Evolutionary conservation across 257 asterid species (phyloP).

Genomic region (Fraxinus americana): DNA sequence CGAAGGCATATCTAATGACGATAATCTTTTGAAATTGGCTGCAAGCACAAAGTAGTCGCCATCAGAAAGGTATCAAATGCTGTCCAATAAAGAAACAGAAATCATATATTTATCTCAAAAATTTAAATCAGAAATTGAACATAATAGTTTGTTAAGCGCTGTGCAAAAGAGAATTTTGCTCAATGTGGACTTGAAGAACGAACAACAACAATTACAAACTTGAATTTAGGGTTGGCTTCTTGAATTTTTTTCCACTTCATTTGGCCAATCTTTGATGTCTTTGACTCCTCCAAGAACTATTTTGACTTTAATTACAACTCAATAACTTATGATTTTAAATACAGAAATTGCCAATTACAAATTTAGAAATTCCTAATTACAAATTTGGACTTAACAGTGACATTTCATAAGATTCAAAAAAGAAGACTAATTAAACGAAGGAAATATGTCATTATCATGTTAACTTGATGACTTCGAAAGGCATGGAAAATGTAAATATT

Average conservation of each 20-base stretch:
- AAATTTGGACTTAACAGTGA: background rate
- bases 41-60: conserved; percentile 21
- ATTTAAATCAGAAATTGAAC: background rate
- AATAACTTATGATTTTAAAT: no score
- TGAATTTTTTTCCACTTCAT: background rate
- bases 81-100: conserved; percentile 10
- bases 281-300: no score
- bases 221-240: background rate
- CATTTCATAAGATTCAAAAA: conserved; percentile 9
- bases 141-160: background rate
- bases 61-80: conserved; percentile 28
- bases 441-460: conserved; percentile 24
- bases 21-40: conserved; percentile 27
- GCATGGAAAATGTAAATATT: conserved; percentile 10
- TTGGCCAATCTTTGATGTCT: background rate
- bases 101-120: conserved; percentile 14
- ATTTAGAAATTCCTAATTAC: no score
- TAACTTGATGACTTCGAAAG: conserved; percentile 11
- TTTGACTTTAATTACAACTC: no score
- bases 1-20: conserved; percentile 35
- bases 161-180: background rate
- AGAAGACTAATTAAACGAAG: conserved; percentile 11
- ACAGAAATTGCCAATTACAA: no score
- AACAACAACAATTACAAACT: background rate
- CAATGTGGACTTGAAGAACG: background rate